Conservation (phyloP, 176 grass and related monocot species). For the Phragmites australis region DNA sequence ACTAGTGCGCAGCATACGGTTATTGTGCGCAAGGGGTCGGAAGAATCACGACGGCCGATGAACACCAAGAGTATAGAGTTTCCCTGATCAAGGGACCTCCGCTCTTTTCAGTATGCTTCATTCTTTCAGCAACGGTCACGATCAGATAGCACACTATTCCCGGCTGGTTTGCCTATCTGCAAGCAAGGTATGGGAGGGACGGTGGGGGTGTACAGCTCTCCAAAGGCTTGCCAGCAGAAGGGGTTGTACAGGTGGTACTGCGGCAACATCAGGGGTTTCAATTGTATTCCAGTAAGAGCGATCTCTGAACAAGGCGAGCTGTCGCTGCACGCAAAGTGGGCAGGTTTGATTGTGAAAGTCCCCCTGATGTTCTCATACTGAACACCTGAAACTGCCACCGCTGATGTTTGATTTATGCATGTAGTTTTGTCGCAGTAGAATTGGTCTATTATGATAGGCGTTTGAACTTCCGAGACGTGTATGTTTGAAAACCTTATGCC, state of each 20-base stretch:
- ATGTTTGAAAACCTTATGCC: slow-evolving; percentile 81
- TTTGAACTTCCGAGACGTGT: slow-evolving; percentile 80
- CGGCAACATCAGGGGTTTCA: slow-evolving; percentile 46
- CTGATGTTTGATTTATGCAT: slow-evolving; percentile 67
- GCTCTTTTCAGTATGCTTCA: slow-evolving; percentile 26
- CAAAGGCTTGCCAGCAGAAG: slow-evolving; percentile 85
- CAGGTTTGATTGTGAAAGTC: slow-evolving; percentile 74
- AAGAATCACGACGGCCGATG: slow-evolving; percentile 45
- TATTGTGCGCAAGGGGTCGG: slow-evolving; percentile 42
- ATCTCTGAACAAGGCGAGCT: slow-evolving; percentile 71
- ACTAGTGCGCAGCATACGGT: slow-evolving; percentile 34
- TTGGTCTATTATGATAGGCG: slow-evolving; percentile 82
- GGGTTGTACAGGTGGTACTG: slow-evolving; percentile 56
- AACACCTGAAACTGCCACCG: slow-evolving; percentile 58
- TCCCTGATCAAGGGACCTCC: background rate
- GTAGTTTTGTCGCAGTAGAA: slow-evolving; percentile 74
- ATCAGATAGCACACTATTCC: slow-evolving; percentile 66
- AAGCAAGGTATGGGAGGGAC: slow-evolving; percentile 74
- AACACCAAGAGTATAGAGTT: background rate
- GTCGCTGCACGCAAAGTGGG: slow-evolving; percentile 83
- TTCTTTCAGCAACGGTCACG: slow-evolving; percentile 65
- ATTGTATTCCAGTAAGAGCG: slow-evolving; percentile 66
- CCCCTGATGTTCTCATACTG: slow-evolving; percentile 80
- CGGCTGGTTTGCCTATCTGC: slow-evolving; percentile 78
- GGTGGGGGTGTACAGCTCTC: slow-evolving; percentile 62